Conservation (phyloP, 2,329 filamentous ascomycete species). For the Colletotrichum sidae region DNA sequence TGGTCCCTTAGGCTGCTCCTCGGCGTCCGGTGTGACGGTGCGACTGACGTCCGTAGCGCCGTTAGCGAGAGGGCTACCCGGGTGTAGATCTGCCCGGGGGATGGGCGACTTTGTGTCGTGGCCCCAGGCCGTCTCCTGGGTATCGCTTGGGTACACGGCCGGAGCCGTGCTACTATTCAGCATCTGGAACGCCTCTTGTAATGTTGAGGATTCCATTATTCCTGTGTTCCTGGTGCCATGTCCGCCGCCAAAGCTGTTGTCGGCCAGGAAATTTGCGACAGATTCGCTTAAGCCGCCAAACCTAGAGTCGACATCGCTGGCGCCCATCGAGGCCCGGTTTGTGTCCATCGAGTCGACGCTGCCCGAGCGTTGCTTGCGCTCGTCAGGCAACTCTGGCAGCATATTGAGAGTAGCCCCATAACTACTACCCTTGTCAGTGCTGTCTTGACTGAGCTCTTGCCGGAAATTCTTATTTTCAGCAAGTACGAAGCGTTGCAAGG, state of each 20-base stretch:
- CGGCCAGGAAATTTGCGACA: background rate
- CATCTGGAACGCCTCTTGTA: background rate
- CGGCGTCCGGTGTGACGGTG: constrained; percentile 36
- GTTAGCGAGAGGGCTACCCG: constrained; percentile 32
- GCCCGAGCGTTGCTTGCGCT: constrained; percentile 58
- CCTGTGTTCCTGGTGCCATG: constrained; percentile 42
- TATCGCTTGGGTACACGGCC: constrained; percentile 24
- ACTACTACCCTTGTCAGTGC: constrained; percentile 37
- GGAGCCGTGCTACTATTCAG: constrained; percentile 2
- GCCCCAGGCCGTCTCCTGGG: constrained; percentile 36
- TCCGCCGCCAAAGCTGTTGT: constrained; percentile 43
- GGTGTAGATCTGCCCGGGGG: constrained; percentile 34
- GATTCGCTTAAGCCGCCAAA: constrained; percentile 26
- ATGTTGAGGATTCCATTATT: constrained; percentile 41
- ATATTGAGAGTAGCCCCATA: constrained; percentile 13
- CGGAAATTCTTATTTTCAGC: constrained; percentile 65
- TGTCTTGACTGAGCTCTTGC: constrained; percentile 59
- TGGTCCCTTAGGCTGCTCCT: constrained; percentile 45
- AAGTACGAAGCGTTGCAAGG: constrained; percentile 58
- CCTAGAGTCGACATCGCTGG: constrained; percentile 36
- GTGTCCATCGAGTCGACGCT: constrained; percentile 60
- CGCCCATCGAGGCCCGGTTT: constrained; percentile 57
- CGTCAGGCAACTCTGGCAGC: constrained; percentile 51
- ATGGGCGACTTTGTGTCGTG: constrained; percentile 27
- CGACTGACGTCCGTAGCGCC: constrained; percentile 35